Percentiles rank a stretch among this genome's conserved stretches.
Conservation (phyloP, 2,329 filamentous ascomycete genomes). For the Hawksworthiomyces lignivorus region DNA sequence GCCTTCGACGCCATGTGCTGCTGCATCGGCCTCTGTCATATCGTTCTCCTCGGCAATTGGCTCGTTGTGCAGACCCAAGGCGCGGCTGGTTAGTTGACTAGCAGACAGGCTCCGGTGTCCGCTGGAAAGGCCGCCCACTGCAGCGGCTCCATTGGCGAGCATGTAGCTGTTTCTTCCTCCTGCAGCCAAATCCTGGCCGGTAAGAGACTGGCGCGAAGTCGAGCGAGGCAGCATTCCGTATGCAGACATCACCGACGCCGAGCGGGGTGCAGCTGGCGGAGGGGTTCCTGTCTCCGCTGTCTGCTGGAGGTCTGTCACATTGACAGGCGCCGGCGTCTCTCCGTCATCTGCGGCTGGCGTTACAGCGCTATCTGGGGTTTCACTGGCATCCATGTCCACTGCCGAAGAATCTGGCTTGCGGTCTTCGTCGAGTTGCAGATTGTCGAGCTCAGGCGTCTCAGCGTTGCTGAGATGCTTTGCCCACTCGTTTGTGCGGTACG, state of each 20-base stretch:
- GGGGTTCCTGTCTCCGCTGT: slow-evolving; percentile 47
- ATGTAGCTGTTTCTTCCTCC: slow-evolving; percentile 6
- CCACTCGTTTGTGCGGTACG: slow-evolving; percentile 92
- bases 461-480: slow-evolving; percentile 79
- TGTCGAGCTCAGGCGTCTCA: slow-evolving; percentile 61
- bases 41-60: slow-evolving; percentile 38
- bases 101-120: slow-evolving; percentile 19
- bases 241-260: slow-evolving; percentile 22
- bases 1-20: not conserved
- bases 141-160: not conserved
- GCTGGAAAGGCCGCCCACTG: not conserved
- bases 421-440: slow-evolving; percentile 41
- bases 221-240: slow-evolving; percentile 17
- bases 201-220: slow-evolving; percentile 14
- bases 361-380: too few species aligned
- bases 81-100: slow-evolving; percentile 16
- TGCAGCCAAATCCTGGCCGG: not conserved
- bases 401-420: slow-evolving; percentile 18
- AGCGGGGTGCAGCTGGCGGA: slow-evolving; percentile 26
- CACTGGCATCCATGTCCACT: slow-evolving; percentile 6
- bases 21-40: not conserved
- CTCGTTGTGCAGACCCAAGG: slow-evolving; percentile 23
- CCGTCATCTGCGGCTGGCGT: too few species aligned
- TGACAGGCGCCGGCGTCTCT: slow-evolving; percentile 54
- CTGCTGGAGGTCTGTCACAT: slow-evolving; percentile 57